These are phyloP conservation scores for Pseudonectria foliicola DNA, from an alignment of 2,329 filamentous ascomycete species.

Conservation along the genomic window DNA sequence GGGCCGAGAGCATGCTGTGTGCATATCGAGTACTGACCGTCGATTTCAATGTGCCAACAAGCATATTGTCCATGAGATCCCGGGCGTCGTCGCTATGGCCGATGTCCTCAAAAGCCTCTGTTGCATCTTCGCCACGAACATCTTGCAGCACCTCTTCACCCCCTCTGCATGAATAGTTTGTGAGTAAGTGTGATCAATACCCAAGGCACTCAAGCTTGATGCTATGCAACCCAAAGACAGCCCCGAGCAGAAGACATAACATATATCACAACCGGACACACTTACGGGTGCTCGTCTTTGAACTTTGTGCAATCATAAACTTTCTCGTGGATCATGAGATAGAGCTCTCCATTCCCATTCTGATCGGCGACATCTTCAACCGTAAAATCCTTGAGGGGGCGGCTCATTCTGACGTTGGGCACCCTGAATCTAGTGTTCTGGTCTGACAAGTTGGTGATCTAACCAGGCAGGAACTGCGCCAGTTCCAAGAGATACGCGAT, in stretches of 20 bases:
- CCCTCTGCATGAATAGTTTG: constrained; percentile 3
- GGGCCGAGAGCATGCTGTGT: no score
- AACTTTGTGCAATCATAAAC: constrained; percentile 79
- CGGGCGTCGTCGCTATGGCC: constrained; percentile 8
- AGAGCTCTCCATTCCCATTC: constrained; percentile 81
- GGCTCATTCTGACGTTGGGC: no score
- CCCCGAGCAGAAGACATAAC: no score
- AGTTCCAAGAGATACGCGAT: no score
- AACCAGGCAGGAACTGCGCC: no score
- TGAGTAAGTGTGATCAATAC: no score
- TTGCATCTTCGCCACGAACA: constrained; percentile 5
- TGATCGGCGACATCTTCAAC: constrained; percentile 68
- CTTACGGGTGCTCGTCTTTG: constrained; percentile 82
- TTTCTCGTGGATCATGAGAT: constrained; percentile 81
- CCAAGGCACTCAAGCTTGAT: no score
- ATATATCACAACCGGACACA: constrained; percentile 13
- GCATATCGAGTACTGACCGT: no score
- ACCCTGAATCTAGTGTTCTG: no score
- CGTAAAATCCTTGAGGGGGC: constrained; percentile 44
- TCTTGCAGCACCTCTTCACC: constrained; percentile 5
- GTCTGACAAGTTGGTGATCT: no score
- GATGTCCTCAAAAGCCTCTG: constrained; percentile 8
- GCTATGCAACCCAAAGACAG: no score
- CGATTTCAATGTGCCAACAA: not conserved
- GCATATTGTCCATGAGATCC: constrained; percentile 2